Evolutionary conservation across 164 flowering plant species (phyloP).

Genomic region (Nymphaea thermarum): DNA sequence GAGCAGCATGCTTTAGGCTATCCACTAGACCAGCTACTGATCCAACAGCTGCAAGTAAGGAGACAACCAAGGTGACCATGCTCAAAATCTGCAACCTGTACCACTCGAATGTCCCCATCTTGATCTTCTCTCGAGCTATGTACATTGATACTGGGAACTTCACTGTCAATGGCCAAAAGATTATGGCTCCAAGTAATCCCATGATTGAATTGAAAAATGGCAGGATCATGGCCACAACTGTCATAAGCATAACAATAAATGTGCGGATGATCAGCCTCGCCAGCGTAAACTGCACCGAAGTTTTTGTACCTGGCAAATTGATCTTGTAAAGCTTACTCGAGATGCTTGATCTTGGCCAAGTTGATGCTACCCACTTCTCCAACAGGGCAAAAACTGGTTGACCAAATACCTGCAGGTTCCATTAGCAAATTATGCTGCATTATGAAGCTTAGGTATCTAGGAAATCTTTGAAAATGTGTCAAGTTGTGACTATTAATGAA

Average conservation of each 20-base stretch:
- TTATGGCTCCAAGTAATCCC: constrained; percentile 23
- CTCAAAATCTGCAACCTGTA: constrained; percentile 14
- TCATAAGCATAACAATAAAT: constrained; percentile 16
- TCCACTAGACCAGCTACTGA: constrained; percentile 20
- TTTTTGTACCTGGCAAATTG: background rate
- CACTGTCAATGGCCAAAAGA: constrained; percentile 30
- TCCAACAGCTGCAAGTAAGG: constrained; percentile 19
- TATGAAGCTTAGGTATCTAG: too few species aligned
- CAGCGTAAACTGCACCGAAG: constrained; percentile 10
- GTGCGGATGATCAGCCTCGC: constrained; percentile 18
- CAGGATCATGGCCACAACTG: constrained; percentile 24
- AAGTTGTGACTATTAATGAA: too few species aligned
- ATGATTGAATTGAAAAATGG: constrained; percentile 38
- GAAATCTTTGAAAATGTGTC: too few species aligned
- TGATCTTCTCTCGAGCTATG: constrained; percentile 20
- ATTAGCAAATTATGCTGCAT: background rate
- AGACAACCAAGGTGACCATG: constrained; percentile 7
- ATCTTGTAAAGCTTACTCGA: constrained; percentile 3
- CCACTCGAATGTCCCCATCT: constrained; percentile 20
- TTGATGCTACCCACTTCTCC: constrained; percentile 6
- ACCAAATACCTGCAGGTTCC: constrained; percentile 6
- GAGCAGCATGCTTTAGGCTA: constrained; percentile 15
- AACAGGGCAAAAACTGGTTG: constrained; percentile 12
- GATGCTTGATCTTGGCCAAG: constrained; percentile 6
- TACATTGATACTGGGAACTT: constrained; percentile 29